phyloP scores from a whole-genome alignment of 2,329 filamentous ascomycete genomes.

The Parastagonospora nodorum region DNA sequence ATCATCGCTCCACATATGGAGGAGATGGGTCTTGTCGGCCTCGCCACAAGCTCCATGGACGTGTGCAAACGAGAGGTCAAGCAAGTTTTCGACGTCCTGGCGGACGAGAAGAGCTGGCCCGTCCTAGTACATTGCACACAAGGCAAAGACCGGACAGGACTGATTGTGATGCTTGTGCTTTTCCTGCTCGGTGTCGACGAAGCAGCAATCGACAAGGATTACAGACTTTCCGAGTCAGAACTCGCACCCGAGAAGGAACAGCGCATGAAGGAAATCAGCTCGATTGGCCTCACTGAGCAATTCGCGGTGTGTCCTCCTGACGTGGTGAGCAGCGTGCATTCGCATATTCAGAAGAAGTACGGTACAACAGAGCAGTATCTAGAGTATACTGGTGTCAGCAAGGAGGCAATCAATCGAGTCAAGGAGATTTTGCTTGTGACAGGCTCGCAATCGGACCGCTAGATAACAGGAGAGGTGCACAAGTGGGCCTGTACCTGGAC shows the following conservation, averaged over 20 bases:
- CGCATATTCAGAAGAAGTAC: conserved; percentile 65
- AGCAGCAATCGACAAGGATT: conserved; percentile 71
- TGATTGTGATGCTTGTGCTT: conserved; percentile 71
- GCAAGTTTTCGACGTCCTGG: conserved; percentile 57
- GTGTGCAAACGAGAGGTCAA: conserved; percentile 68
- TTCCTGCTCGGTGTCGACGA: conserved; percentile 64
- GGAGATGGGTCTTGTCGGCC: conserved; percentile 70
- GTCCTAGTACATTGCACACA: conserved; percentile 83
- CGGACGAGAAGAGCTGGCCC: conserved; percentile 61
- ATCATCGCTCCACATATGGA: conserved; percentile 73
- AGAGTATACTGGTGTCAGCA: conserved; percentile 59
- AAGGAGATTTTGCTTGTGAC: conserved; percentile 38
- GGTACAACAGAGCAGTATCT: conserved; percentile 72
- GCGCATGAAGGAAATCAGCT: conserved; percentile 69
- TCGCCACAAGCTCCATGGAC: conserved; percentile 72
- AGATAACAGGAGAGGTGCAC: too few relatives aligned
- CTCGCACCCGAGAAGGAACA: conserved; percentile 66
- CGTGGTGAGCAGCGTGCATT: conserved; percentile 65
- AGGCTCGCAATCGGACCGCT: conserved; percentile 11
- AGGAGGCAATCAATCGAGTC: conserved; percentile 42
- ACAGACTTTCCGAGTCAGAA: conserved; percentile 66
- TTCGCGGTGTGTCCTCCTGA: conserved; percentile 70
- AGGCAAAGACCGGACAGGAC: conserved; percentile 82
- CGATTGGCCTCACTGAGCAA: conserved; percentile 69
- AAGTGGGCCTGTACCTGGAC: neutral